A percentile compares a stretch with the other conserved stretches of the same genome.
Evolutionary conservation across 1,284 basidiomycete species (phyloP).

Genomic region (Tremellales sp.): DNA sequence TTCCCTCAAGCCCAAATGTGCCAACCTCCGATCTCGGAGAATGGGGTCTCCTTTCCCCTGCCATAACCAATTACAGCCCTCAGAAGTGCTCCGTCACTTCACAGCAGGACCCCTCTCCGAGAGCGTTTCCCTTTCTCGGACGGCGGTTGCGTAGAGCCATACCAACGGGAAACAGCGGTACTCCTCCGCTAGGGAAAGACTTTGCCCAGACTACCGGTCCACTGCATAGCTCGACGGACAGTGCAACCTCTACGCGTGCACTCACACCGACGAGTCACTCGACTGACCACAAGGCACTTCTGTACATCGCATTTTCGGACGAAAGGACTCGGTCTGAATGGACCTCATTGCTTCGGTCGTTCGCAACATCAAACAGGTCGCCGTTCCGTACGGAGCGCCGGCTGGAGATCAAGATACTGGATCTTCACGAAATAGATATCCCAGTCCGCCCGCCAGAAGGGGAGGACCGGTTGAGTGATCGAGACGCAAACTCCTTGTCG

Average conservation of each 20-base stretch:
- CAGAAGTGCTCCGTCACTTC: too few species aligned
- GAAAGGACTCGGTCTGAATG: constrained; percentile 6
- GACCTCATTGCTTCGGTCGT: constrained; percentile 13
- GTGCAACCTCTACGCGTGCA: background rate
- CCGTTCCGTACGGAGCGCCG: constrained; percentile 15
- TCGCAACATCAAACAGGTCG: constrained; percentile 5
- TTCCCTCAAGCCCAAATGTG: constrained; percentile 1
- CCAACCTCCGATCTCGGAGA: background rate
- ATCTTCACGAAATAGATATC: constrained; percentile 19
- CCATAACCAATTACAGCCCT: background rate
- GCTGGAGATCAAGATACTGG: constrained; percentile 22
- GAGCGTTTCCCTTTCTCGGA: background rate
- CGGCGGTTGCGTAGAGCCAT: background rate
- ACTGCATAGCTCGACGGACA: background rate
- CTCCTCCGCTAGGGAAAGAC: constrained; percentile 4
- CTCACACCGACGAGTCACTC: background rate
- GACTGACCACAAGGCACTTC: too few species aligned
- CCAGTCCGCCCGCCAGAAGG: background rate
- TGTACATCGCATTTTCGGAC: background rate
- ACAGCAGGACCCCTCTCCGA: too few species aligned
- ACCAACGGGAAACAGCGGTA: background rate
- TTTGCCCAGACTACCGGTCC: background rate
- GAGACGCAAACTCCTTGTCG: constrained; percentile 6
- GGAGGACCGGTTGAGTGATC: constrained; percentile 3
- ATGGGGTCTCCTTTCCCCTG: constrained; percentile 3